phyloP scores from a whole-genome alignment of 2,329 filamentous ascomycete species.

The Cadophora sp. region DNA sequence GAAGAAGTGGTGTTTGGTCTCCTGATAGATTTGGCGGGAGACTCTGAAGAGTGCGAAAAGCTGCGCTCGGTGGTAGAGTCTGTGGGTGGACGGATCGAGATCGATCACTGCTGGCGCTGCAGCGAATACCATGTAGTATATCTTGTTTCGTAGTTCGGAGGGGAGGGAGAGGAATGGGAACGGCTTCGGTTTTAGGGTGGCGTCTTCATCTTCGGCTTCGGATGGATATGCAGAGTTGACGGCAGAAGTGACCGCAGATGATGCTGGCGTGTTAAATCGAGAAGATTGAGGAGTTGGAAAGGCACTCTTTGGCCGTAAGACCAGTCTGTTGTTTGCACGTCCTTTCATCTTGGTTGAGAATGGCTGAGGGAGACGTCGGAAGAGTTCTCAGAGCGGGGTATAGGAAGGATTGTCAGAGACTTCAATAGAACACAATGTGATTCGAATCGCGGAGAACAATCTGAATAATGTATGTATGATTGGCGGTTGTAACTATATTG shows the following conservation, averaged over 20 bases:
- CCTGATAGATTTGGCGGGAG: conserved; percentile 65
- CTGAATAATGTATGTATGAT: conserved; percentile 12
- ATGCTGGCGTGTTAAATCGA: conserved; percentile 21
- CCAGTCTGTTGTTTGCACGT: conserved; percentile 19
- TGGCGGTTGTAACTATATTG: background rate
- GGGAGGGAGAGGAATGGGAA: conserved; percentile 74
- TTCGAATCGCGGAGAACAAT: conserved; percentile 2
- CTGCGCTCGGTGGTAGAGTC: conserved; percentile 61
- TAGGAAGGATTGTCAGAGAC: background rate
- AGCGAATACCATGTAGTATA: conserved; percentile 70
- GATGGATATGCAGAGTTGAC: conserved; percentile 38
- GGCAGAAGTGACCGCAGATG: conserved; percentile 26
- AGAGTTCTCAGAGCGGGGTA: conserved; percentile 5
- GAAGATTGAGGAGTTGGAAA: conserved; percentile 4
- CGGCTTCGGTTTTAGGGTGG: conserved; percentile 43
- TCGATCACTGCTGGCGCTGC: conserved; percentile 63
- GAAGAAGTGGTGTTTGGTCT: conserved; percentile 72
- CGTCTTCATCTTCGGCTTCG: conserved; percentile 37
- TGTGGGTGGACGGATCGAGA: conserved; percentile 70
- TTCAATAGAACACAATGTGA: background rate
- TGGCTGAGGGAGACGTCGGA: background rate
- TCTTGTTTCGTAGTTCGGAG: conserved; percentile 70
- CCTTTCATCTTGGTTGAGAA: conserved; percentile 17
- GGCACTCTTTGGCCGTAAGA: conserved; percentile 13
- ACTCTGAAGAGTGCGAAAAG: conserved; percentile 64